These are phyloP conservation scores for Amauroascus niger DNA, from an alignment of 2,329 filamentous ascomycete species.

Conservation along the genomic window DNA sequence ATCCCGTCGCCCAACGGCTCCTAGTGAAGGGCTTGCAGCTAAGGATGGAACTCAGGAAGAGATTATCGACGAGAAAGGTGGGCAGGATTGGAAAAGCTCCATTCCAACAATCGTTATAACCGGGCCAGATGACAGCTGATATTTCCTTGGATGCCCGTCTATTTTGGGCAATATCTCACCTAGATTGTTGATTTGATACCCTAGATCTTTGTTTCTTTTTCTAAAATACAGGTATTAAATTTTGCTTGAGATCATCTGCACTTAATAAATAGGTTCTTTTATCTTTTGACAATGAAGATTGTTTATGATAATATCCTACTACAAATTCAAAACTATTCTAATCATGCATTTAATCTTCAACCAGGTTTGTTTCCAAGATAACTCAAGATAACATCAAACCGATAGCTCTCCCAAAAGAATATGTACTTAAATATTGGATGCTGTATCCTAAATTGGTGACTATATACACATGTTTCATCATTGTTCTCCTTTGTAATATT, in stretches of 20 bases:
- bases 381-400: too few relatives aligned
- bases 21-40: neutral
- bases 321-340: neutral
- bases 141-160: neutral
- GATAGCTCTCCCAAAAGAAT: too few relatives aligned
- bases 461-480: too few relatives aligned
- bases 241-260: neutral
- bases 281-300: neutral
- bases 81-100: neutral
- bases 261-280: neutral
- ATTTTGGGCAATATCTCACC: neutral
- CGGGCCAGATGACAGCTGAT: neutral
- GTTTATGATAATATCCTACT: neutral
- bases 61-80: neutral
- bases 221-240: neutral
- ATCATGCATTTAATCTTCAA: neutral
- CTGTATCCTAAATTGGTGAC: too few relatives aligned
- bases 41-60: neutral
- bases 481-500: too few relatives aligned
- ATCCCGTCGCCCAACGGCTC: neutral
- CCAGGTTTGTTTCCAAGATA: neutral
- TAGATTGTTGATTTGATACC: neutral
- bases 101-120: slow-evolving; percentile 3
- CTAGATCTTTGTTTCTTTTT: neutral
- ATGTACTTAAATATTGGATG: too few relatives aligned